Evolutionary conservation across 2,329 filamentous ascomycete genomes (phyloP).

Genomic region (Graphilbum sp.): DNA sequence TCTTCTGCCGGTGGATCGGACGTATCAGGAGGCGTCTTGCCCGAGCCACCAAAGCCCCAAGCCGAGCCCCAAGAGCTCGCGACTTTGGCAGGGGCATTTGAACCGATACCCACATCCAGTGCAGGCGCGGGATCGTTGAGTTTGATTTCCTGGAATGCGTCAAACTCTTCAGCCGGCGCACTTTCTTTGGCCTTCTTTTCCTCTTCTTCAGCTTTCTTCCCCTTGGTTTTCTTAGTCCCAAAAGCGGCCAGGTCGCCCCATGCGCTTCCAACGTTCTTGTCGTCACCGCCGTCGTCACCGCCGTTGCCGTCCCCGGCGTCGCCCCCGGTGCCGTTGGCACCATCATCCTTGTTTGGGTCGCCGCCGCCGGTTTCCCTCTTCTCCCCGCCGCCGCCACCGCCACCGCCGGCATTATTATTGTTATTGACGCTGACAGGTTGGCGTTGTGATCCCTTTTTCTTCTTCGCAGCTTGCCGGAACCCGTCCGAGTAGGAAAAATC

Average conservation of each 20-base stretch:
- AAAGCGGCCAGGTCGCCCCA: neutral
- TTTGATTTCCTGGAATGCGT: constrained; percentile 53
- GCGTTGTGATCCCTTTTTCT: constrained; percentile 33
- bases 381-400: constrained; percentile 21
- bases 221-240: constrained; percentile 36
- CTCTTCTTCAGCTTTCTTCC: constrained; percentile 10
- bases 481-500: constrained; percentile 41
- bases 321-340: constrained; percentile 14
- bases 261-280: constrained; percentile 17
- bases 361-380: constrained; percentile 15
- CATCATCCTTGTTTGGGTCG: constrained; percentile 14
- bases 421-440: constrained; percentile 21
- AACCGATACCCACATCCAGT: no score
- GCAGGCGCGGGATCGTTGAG: constrained; percentile 38
- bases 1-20: constrained; percentile 15
- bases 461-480: constrained; percentile 36
- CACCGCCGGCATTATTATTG: constrained; percentile 19
- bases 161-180: constrained; percentile 21
- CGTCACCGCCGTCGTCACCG: constrained; percentile 12
- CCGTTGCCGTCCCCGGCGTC: constrained; percentile 12
- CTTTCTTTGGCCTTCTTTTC: constrained; percentile 7
- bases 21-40: constrained; percentile 25
- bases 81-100: no score
- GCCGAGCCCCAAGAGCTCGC: constrained; percentile 46
- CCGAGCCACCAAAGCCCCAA: constrained; percentile 23